Evolutionary conservation across 2,329 filamentous ascomycete species (phyloP).

Genomic region (Trichoderma brevicompactum): DNA sequence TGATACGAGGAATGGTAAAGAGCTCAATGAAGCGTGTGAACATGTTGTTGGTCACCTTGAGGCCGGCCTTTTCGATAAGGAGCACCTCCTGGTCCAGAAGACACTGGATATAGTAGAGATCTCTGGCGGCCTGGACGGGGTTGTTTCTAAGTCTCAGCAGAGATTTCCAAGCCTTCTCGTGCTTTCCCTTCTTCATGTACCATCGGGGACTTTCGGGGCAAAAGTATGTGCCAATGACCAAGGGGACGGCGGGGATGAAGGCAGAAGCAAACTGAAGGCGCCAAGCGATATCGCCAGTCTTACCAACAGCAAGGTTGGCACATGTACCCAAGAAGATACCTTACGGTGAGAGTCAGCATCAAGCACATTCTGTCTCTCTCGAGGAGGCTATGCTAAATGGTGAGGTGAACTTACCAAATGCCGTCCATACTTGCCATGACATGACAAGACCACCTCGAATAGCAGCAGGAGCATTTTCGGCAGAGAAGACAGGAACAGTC

Average conservation of each 20-base stretch:
- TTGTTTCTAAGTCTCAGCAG: slow-evolving; percentile 62
- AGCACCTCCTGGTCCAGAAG: slow-evolving; percentile 41
- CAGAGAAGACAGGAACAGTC: slow-evolving; percentile 58
- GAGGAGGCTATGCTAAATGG: not conserved
- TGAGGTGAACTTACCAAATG: slow-evolving; percentile 45
- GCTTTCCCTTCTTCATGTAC: slow-evolving; percentile 65
- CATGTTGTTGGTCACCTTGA: slow-evolving; percentile 50
- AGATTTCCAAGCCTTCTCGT: slow-evolving; percentile 59
- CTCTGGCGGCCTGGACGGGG: slow-evolving; percentile 63
- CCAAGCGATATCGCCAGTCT: slow-evolving; percentile 64
- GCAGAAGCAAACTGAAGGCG: slow-evolving; percentile 67
- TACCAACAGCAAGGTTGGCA: slow-evolving; percentile 67
- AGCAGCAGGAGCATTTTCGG: slow-evolving; percentile 56
- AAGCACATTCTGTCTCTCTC: not conserved
- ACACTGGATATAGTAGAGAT: slow-evolving; percentile 64
- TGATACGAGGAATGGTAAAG: slow-evolving; percentile 61
- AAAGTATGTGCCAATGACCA: slow-evolving; percentile 61
- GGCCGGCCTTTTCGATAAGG: slow-evolving; percentile 37
- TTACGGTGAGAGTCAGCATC: slow-evolving; percentile 21
- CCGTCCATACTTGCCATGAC: slow-evolving; percentile 61
- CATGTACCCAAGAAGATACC: slow-evolving; percentile 69
- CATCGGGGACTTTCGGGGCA: slow-evolving; percentile 69
- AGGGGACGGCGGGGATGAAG: slow-evolving; percentile 66
- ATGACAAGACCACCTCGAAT: slow-evolving; percentile 60
- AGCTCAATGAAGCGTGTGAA: slow-evolving; percentile 58